These are phyloP conservation scores for Pezizomycotina sp. DNA, from an alignment of 2,329 filamentous ascomycete species.

Conservation along the genomic window DNA sequence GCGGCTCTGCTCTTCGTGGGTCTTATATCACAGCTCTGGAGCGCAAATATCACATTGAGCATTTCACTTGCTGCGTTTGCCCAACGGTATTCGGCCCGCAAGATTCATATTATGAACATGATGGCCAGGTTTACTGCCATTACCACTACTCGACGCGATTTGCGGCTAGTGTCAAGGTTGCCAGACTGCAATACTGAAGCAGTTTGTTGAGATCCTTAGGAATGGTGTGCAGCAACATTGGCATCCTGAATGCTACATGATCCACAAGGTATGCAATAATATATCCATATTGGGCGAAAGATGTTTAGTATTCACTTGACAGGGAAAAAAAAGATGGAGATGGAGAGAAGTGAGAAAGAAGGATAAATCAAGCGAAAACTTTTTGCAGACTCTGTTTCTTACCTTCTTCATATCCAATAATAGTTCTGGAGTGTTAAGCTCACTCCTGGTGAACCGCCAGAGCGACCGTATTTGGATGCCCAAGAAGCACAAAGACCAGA, in stretches of 20 bases:
- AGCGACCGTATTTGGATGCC: constrained; percentile 30
- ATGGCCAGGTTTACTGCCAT: constrained; percentile 90
- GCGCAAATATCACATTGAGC: constrained; percentile 96
- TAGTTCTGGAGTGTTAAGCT: constrained; percentile 91
- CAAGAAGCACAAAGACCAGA: constrained; percentile 30
- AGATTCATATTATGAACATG: constrained; percentile 97
- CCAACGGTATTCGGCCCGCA: constrained; percentile 95
- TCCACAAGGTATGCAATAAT: constrained; percentile 59
- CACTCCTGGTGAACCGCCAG: constrained; percentile 41
- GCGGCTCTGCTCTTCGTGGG: constrained; percentile 77
- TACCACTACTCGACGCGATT: constrained; percentile 98
- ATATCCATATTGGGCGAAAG: too few relatives aligned
- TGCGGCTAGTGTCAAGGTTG: constrained; percentile 90
- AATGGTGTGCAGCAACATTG: constrained; percentile 98
- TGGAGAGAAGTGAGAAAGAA: constrained; percentile 1
- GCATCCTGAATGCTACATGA: constrained; percentile 99
- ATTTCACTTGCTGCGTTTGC: constrained; percentile 95
- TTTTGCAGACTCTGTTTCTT: constrained; percentile 2
- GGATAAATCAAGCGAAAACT: background rate
- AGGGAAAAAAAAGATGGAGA: too few relatives aligned
- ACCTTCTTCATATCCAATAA: constrained; percentile 1
- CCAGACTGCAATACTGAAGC: constrained; percentile 91
- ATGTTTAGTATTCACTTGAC: too few relatives aligned
- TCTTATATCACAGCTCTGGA: constrained; percentile 97
- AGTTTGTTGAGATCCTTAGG: constrained; percentile 96